A percentile compares a stretch with the other conserved stretches of the same genome.
These are phyloP conservation scores for Metschnikowia noctiluminum DNA, from an alignment of 805 yeast genomes.

Conservation along the genomic window DNA sequence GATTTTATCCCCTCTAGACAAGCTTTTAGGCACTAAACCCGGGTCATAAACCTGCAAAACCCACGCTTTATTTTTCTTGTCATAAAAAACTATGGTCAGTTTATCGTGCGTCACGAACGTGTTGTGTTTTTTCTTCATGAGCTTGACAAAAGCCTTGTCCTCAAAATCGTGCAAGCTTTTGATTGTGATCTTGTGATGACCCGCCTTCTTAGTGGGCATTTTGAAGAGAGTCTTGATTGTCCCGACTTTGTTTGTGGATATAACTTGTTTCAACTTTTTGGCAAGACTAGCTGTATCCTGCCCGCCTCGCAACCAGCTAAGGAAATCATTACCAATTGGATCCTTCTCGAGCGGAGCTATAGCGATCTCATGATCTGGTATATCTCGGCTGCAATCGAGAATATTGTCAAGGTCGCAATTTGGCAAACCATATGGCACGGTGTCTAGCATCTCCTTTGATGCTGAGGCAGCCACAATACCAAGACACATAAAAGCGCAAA, in stretches of 20 bases:
- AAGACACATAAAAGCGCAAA: no score
- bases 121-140: constrained; percentile 6
- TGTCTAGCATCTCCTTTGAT: no score
- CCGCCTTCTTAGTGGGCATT: background rate
- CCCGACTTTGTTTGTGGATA: background rate
- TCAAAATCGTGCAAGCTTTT: constrained; percentile 2
- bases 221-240: background rate
- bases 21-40: background rate
- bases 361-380: background rate
- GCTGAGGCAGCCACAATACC: no score
- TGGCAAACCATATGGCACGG: no score
- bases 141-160: background rate
- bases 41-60: constrained; percentile 3
- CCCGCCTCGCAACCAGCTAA: background rate
- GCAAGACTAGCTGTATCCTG: background rate
- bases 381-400: background rate
- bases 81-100: constrained; percentile 10
- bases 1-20: constrained; percentile 4
- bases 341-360: background rate
- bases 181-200: constrained; percentile 1
- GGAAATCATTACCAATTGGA: background rate
- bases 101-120: constrained; percentile 5
- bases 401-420: background rate
- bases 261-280: background rate
- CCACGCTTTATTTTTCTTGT: constrained; percentile 6